Evolutionary conservation across 441 rosid genomes (phyloP), one percentile per base, ranked within the genome.

Genomic region (Gossypium lobatum): DNA sequence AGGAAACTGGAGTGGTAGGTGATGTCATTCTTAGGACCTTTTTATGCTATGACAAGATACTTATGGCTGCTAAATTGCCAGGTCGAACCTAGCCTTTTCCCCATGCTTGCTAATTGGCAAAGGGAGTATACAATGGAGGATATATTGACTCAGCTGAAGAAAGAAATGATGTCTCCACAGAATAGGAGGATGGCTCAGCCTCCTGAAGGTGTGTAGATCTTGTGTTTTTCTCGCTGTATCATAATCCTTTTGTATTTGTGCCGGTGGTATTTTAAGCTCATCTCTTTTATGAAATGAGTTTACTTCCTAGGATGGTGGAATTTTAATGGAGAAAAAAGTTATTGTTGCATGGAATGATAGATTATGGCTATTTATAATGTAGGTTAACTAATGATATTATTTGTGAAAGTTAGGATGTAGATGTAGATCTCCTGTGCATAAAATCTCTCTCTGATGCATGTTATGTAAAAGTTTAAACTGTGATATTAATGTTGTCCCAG

Each of bases 161-260:
- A 89, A 79, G 94, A 88, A 72, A 89, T 89, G 94, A 70, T 75
- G 82, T 83, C 90, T 67, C 88, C 92, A 5, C 94, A 88, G 69
- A 89, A 89, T 71, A 85, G 94, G 78, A 89, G 85, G 82, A 88
- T 89, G 11, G 76, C 86, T 55, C 94, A 89, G 76, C 94, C 94
- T 79, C 90, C 94, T 59, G 94, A 89, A 86, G 92, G 94, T 89
- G 48, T 26, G 76, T 50, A 48, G 9, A 14, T 73, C 25, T 57
- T 26, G 23, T 66, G 42, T 21, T 55, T 72, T 67, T 46, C 21
- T 55, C 42, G 46, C n/a, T 11, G 34, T 70, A 7, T 55, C 52
- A 8, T 23, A 6, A n/a, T 50, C 75, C 20, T 18, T 20, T 53
- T 18, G 5, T 17, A 10, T 3, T 17, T 17, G 14, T 2, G 25